Evolutionary conservation across 2,329 filamentous ascomycete genomes (phyloP).

Genomic region (Aureobasidium sp.): DNA sequence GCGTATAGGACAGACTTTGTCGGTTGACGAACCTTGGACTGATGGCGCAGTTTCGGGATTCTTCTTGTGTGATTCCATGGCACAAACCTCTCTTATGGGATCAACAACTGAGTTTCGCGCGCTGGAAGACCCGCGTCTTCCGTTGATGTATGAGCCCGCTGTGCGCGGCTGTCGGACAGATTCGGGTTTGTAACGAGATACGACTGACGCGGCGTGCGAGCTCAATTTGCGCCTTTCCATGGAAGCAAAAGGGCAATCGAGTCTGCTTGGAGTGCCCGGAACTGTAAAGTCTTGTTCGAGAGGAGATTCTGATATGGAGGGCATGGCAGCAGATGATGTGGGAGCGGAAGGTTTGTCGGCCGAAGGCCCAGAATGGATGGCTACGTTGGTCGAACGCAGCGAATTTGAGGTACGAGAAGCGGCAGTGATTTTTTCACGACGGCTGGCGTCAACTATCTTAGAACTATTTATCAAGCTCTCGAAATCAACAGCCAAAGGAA

Average conservation of each 20-base stretch:
- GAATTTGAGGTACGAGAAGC: conserved; percentile 27
- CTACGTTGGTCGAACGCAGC: conserved; percentile 23
- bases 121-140: conserved; percentile 1
- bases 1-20: conserved; percentile 79
- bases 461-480: conserved; percentile 13
- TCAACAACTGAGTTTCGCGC: conserved; percentile 18
- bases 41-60: conserved; percentile 10
- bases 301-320: conserved; percentile 31
- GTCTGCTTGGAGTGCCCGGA: conserved; percentile 65
- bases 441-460: conserved; percentile 18
- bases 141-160: conserved; percentile 10
- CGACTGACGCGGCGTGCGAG: conserved; percentile 30
- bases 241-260: conserved; percentile 72
- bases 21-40: conserved; percentile 16
- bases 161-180: conserved; percentile 6
- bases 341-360: conserved; percentile 24
- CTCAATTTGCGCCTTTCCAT: conserved; percentile 32
- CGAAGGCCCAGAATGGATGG: conserved; percentile 32
- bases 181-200: conserved; percentile 28
- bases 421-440: conserved; percentile 21
- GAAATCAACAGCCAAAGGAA: conserved; percentile 1
- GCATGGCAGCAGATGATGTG: conserved; percentile 25
- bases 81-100: conserved; percentile 29
- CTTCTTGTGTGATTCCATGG: conserved; percentile 11
- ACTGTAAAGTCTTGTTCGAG: conserved; percentile 89